Percentiles rank a stretch among this genome's conserved stretches.
These are phyloP conservation scores for Microdochium bolleyi DNA, from an alignment of 2,329 filamentous ascomycete genomes.

Conservation along the genomic window DNA sequence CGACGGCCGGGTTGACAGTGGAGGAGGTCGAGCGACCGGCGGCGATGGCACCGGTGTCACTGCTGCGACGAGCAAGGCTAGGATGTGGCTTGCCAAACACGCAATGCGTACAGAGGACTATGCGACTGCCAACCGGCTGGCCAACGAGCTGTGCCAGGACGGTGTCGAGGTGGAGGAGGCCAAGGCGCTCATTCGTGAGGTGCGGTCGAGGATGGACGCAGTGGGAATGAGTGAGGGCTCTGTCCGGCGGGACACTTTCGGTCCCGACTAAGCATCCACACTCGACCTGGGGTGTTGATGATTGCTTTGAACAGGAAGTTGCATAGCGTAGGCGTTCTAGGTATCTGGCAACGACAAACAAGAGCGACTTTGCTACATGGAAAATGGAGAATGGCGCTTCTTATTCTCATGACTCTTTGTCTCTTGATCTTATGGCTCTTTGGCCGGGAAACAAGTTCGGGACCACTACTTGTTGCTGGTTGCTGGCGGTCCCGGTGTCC, in stretches of 20 bases:
- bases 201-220: constrained; percentile 64
- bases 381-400: background rate
- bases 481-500: no score
- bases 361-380: background rate
- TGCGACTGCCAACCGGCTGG: constrained; percentile 67
- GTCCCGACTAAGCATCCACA: background rate
- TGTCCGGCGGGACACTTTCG: background rate
- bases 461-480: no score
- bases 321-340: background rate
- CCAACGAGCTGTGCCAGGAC: constrained; percentile 89
- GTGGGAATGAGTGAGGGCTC: background rate
- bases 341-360: background rate
- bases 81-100: constrained; percentile 86
- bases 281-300: background rate
- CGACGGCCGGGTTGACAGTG: constrained; percentile 22
- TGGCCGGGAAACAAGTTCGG: no score
- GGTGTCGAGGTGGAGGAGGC: constrained; percentile 96
- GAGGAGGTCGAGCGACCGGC: constrained; percentile 22
- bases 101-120: constrained; percentile 72
- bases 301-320: background rate
- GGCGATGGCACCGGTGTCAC: constrained; percentile 69
- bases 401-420: no score
- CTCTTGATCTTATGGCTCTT: no score
- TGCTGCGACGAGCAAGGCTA: constrained; percentile 80
- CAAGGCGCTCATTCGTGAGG: constrained; percentile 83